Conservation (phyloP, 495 filamentous ascomycete genomes). For the Aspergillus diversus region DNA sequence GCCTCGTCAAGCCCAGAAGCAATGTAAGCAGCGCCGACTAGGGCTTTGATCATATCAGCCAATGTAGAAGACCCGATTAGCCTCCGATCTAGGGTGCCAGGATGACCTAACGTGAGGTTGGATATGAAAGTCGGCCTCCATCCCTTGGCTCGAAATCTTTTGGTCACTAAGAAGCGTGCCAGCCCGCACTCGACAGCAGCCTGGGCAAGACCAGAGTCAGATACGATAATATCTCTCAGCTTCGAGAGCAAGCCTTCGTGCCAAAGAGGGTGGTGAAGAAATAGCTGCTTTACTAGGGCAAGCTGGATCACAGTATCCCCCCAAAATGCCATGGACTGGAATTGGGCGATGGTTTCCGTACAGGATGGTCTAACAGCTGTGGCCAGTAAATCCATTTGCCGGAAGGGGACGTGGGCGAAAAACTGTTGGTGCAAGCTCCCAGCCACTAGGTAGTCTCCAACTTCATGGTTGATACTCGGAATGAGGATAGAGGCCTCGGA, state of each 20-base stretch:
- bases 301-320: slow-evolving; percentile 11
- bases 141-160: slow-evolving; percentile 2
- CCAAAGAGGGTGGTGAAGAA: slow-evolving; percentile 13
- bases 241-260: slow-evolving; percentile 14
- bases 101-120: neutral
- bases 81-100: too few relatives aligned
- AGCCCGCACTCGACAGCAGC: neutral
- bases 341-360: neutral
- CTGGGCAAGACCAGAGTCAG: slow-evolving; percentile 11
- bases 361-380: slow-evolving; percentile 9
- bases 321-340: slow-evolving; percentile 9
- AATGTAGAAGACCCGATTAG: slow-evolving; percentile 4
- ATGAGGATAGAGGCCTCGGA: neutral
- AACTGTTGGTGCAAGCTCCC: neutral
- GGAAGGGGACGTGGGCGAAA: neutral
- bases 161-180: slow-evolving; percentile 5
- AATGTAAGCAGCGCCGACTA: slow-evolving; percentile 13
- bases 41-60: slow-evolving; percentile 11
- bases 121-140: slow-evolving; percentile 10
- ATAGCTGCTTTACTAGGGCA: slow-evolving; percentile 6
- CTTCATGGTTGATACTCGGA: neutral
- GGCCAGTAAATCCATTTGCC: slow-evolving; percentile 13
- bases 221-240: slow-evolving; percentile 9
- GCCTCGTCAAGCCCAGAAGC: slow-evolving; percentile 5
- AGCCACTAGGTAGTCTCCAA: neutral